Conservation (phyloP, 495 filamentous ascomycete genomes). For the Aspergillus haitiensis region DNA sequence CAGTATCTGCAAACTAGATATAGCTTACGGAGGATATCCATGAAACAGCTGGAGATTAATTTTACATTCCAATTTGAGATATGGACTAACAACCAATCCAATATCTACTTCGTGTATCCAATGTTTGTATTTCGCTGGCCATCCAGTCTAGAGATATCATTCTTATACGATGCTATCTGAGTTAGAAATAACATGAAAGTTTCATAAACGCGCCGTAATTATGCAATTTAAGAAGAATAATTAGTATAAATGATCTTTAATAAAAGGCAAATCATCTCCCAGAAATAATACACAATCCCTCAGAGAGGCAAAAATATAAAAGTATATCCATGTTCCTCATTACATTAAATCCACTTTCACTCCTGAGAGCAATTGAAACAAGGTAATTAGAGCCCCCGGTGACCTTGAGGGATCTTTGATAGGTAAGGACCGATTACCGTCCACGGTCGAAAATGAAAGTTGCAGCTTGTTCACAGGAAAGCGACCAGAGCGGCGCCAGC, state of each 20-base stretch:
- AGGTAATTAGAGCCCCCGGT: background rate
- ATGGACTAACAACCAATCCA: too few species aligned
- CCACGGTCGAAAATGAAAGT: constrained; percentile 7
- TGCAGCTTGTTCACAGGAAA: constrained; percentile 40
- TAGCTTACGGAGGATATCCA: too few species aligned
- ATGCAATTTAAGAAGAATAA: constrained; percentile 25
- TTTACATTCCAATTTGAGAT: too few species aligned
- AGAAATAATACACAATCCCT: constrained; percentile 24
- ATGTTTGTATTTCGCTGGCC: too few species aligned
- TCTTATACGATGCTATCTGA: too few species aligned
- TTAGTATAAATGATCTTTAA: constrained; percentile 11
- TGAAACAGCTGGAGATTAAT: too few species aligned
- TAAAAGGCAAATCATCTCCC: constrained; percentile 20
- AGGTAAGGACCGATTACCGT: background rate
- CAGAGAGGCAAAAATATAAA: constrained; percentile 15
- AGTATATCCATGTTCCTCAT: constrained; percentile 37
- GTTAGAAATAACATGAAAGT: background rate
- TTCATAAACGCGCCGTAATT: constrained; percentile 27
- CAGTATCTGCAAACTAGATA: too few species aligned
- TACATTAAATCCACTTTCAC: constrained; percentile 11
- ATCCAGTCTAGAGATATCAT: too few species aligned
- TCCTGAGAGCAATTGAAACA: background rate
- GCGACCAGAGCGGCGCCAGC: constrained; percentile 50
- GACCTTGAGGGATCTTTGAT: background rate
- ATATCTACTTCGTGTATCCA: too few species aligned